phyloP scores from a whole-genome alignment of 805 yeast species.

The Saturnispora kantuleensis region DNA sequence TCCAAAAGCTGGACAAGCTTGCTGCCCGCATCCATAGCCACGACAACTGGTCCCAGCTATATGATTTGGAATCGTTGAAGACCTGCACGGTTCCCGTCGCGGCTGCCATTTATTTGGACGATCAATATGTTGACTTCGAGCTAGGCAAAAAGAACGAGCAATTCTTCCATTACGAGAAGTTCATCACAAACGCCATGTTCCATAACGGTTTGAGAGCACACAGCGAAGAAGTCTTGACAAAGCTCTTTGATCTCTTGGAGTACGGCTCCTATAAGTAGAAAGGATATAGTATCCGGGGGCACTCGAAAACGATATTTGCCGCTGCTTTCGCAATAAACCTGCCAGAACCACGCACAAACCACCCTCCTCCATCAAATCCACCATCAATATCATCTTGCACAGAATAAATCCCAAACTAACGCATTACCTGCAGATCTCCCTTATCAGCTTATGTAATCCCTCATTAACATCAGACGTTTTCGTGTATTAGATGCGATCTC shows the following conservation, averaged over 20 bases:
- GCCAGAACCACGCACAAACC: too few species aligned
- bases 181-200: conserved; percentile 39
- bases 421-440: too few species aligned
- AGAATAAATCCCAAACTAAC: too few species aligned
- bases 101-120: conserved; percentile 39
- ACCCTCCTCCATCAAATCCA: too few species aligned
- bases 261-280: conserved; percentile 19
- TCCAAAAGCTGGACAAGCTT: conserved; percentile 30
- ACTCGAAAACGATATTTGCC: not conserved
- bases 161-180: conserved; percentile 27
- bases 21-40: conserved; percentile 29
- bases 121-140: conserved; percentile 43
- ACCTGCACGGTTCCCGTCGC: conserved; percentile 30
- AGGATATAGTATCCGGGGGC: conserved; percentile 10
- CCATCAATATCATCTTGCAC: too few species aligned
- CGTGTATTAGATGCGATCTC: too few species aligned
- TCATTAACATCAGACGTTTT: too few species aligned
- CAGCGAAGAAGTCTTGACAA: conserved; percentile 31
- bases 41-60: conserved; percentile 21
- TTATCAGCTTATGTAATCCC: too few species aligned
- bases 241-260: conserved; percentile 32
- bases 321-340: too few species aligned
- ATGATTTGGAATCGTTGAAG: conserved; percentile 18
- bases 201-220: conserved; percentile 41
- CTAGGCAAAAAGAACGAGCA: conserved; percentile 19